phyloP scores from a whole-genome alignment of 192 early-diverging fungal species.

The Mortierella hygrophila region DNA sequence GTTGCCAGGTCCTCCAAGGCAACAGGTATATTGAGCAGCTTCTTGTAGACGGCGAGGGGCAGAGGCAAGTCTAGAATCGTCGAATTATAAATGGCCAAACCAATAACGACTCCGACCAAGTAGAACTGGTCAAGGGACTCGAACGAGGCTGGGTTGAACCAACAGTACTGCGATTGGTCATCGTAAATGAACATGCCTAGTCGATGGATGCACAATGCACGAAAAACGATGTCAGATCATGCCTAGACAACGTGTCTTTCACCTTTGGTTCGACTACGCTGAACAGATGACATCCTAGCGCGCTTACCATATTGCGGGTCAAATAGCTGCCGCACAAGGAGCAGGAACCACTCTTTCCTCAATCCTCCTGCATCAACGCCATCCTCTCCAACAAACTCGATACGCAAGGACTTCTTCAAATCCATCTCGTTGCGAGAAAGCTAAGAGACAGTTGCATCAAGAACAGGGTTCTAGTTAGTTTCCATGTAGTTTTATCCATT shows the following conservation, averaged over 20 bases:
- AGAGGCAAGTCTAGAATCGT: slow-evolving; percentile 92
- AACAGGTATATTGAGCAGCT: slow-evolving; percentile 81
- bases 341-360: slow-evolving; percentile 97
- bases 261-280: neutral
- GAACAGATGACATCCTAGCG: neutral
- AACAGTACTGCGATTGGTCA: slow-evolving; percentile 71
- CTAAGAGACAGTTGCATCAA: slow-evolving; percentile 28
- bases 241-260: neutral
- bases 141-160: slow-evolving; percentile 84
- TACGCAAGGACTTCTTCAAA: slow-evolving; percentile 91
- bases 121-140: slow-evolving; percentile 88
- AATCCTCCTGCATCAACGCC: slow-evolving; percentile 97
- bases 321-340: slow-evolving; percentile 92
- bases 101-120: slow-evolving; percentile 92
- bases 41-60: slow-evolving; percentile 89
- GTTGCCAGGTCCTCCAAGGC: slow-evolving; percentile 82
- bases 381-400: slow-evolving; percentile 94
- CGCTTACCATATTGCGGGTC: slow-evolving; percentile 86
- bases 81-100: slow-evolving; percentile 94
- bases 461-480: neutral
- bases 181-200: slow-evolving; percentile 80
- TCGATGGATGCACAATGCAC: slow-evolving; percentile 49
- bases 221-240: slow-evolving; percentile 12
- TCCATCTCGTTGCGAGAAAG: slow-evolving; percentile 82
- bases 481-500: neutral